Conservation (phyloP, 1,284 basidiomycete species). For the Ustilago bromivora region DNA sequence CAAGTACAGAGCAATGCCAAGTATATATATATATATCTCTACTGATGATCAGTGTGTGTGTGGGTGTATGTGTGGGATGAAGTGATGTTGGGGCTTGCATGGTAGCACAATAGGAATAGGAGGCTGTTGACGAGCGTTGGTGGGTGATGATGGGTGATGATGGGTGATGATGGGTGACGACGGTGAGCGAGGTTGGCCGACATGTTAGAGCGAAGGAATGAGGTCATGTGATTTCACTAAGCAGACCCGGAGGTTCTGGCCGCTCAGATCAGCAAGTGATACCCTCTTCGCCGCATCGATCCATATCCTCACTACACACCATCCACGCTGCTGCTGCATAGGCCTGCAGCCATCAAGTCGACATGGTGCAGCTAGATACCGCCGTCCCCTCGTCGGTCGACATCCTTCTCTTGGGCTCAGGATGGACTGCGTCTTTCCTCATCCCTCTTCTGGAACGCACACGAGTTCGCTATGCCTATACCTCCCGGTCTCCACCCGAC, state of each 20-base stretch:
- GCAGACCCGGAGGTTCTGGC: background rate
- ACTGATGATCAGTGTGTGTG: too few species aligned
- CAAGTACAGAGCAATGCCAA: too few species aligned
- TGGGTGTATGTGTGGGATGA: too few species aligned
- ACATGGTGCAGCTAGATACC: background rate
- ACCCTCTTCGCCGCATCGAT: background rate
- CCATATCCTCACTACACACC: background rate
- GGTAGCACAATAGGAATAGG: too few species aligned
- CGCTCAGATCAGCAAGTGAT: constrained; percentile 5
- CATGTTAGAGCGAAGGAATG: too few species aligned
- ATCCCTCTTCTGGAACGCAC: constrained; percentile 73
- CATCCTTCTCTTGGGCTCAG: constrained; percentile 77
- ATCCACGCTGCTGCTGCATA: background rate
- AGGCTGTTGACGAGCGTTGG: too few species aligned
- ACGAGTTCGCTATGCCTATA: constrained; percentile 70
- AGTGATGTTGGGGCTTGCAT: too few species aligned
- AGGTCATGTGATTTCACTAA: too few species aligned
- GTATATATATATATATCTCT: too few species aligned
- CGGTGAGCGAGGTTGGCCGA: too few species aligned
- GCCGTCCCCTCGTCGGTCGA: constrained; percentile 71
- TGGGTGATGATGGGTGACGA: too few species aligned
- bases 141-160: too few species aligned
- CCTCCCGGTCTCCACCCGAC: constrained; percentile 73
- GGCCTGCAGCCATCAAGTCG: background rate
- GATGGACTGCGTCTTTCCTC: constrained; percentile 78